Percentiles rank a stretch among this genome's conserved stretches.
Evolutionary conservation across 2,329 filamentous ascomycete species (phyloP).

Genomic region (Arthrobotrys iridis): DNA sequence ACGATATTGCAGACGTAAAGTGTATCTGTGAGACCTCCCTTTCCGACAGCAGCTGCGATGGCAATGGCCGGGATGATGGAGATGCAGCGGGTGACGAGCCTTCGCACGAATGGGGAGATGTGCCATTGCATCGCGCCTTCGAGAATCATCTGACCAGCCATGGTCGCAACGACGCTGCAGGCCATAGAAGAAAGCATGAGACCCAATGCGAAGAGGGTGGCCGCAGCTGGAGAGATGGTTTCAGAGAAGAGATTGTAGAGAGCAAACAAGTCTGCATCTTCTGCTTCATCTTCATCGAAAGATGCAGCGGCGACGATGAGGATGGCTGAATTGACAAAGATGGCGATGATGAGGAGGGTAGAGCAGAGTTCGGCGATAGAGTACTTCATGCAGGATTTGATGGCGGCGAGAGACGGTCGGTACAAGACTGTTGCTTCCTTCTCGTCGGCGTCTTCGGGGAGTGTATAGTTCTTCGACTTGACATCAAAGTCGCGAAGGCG

Average conservation of each 20-base stretch:
- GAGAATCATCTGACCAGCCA: constrained; percentile 56
- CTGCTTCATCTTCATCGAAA: constrained; percentile 55
- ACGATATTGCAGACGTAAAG: constrained; percentile 59
- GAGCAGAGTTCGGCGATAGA: constrained; percentile 62
- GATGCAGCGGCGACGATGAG: constrained; percentile 60
- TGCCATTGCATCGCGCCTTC: constrained; percentile 59
- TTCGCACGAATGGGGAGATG: constrained; percentile 58
- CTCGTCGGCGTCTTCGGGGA: constrained; percentile 45
- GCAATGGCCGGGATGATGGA: constrained; percentile 59
- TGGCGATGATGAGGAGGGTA: constrained; percentile 62
- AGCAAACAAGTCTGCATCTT: constrained; percentile 51
- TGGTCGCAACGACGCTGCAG: constrained; percentile 53
- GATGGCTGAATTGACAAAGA: constrained; percentile 63
- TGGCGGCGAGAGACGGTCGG: constrained; percentile 61
- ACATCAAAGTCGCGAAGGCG: constrained; percentile 66
- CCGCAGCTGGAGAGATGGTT: constrained; percentile 54
- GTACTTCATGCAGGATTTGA: constrained; percentile 62
- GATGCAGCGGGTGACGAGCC: constrained; percentile 59
- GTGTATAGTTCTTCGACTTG: constrained; percentile 56
- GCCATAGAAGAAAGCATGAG: constrained; percentile 55
- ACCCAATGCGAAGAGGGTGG: constrained; percentile 55
- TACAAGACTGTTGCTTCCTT: constrained; percentile 58
- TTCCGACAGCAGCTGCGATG: constrained; percentile 59
- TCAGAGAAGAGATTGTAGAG: constrained; percentile 54
- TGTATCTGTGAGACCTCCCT: constrained; percentile 58